These are phyloP conservation scores for Dimargaris verticillata DNA, from an alignment of 192 early-diverging fungal genomes.

Conservation along the genomic window DNA sequence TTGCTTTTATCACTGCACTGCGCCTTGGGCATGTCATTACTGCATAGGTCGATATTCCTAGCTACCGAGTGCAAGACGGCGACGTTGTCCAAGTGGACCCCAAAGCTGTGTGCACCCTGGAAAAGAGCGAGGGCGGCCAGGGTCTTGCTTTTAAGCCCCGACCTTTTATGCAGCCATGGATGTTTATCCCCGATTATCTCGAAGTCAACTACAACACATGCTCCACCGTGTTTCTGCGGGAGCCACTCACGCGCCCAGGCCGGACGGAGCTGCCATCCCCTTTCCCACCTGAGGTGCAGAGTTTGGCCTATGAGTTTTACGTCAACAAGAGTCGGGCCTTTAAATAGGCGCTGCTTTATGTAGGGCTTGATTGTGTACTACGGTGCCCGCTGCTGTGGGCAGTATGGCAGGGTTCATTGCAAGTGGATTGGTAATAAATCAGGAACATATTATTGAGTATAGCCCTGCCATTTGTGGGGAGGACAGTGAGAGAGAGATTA, in stretches of 20 bases:
- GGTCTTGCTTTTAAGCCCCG: constrained; percentile 40
- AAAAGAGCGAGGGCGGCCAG: constrained; percentile 26
- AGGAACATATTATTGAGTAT: neutral
- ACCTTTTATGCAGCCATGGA: constrained; percentile 76
- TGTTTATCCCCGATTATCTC: constrained; percentile 92
- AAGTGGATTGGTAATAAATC: neutral
- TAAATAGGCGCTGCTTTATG: constrained; percentile 12
- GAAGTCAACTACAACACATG: constrained; percentile 95
- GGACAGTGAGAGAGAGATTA: no score
- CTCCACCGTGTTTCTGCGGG: constrained; percentile 70
- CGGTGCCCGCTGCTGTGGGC: neutral
- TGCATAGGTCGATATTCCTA: constrained; percentile 48
- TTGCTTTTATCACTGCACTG: no score
- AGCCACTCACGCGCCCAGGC: constrained; percentile 72
- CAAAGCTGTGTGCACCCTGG: constrained; percentile 41
- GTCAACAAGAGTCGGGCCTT: constrained; percentile 32
- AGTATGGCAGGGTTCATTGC: neutral
- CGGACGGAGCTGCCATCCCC: constrained; percentile 86
- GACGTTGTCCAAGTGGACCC: constrained; percentile 80
- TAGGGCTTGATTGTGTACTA: neutral
- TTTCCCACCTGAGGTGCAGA: constrained; percentile 75
- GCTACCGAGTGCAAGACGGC: constrained; percentile 62
- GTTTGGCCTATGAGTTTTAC: constrained; percentile 88
- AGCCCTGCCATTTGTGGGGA: no score
- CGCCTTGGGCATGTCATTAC: no score